phyloP scores from a whole-genome alignment of 495 filamentous ascomycete species.

The Neurospora sp. region DNA sequence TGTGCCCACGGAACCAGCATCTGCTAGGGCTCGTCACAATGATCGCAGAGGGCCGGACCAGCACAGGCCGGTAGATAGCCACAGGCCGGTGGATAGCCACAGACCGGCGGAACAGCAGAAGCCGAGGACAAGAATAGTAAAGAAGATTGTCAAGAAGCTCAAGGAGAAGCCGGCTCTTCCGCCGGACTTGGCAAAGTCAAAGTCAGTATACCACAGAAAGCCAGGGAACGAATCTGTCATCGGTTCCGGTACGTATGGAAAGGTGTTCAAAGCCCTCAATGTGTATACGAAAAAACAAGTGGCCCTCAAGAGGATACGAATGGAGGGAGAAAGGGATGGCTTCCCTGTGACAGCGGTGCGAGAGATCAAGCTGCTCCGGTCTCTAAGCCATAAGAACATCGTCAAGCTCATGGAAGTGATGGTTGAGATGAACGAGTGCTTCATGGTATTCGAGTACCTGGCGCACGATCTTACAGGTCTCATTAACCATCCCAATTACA shows the following conservation, averaged over 20 bases:
- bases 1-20: constrained; percentile 39
- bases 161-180: constrained; percentile 63
- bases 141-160: constrained; percentile 55
- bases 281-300: constrained; percentile 86
- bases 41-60: constrained; percentile 34
- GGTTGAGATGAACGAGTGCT: constrained; percentile 97
- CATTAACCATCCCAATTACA: constrained; percentile 90
- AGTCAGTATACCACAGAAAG: constrained; percentile 84
- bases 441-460: constrained; percentile 99
- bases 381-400: constrained; percentile 82
- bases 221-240: constrained; percentile 92
- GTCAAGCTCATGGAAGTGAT: constrained; percentile 88
- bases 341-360: constrained; percentile 95
- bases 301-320: constrained; percentile 74
- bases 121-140: constrained; percentile 49
- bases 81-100: constrained; percentile 24
- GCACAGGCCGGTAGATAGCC: constrained; percentile 13
- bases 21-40: constrained; percentile 39
- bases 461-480: constrained; percentile 68
- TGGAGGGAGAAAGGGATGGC: constrained; percentile 96
- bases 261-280: constrained; percentile 97
- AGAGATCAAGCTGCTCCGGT: constrained; percentile 93
- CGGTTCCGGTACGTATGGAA: constrained; percentile 88
- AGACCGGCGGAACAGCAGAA: constrained; percentile 20
- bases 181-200: constrained; percentile 59